Percentiles rank a stretch among this genome's conserved stretches.
Conservation (phyloP, 768 basidiomycete species). For the Sistotremastrum suecicum region DNA sequence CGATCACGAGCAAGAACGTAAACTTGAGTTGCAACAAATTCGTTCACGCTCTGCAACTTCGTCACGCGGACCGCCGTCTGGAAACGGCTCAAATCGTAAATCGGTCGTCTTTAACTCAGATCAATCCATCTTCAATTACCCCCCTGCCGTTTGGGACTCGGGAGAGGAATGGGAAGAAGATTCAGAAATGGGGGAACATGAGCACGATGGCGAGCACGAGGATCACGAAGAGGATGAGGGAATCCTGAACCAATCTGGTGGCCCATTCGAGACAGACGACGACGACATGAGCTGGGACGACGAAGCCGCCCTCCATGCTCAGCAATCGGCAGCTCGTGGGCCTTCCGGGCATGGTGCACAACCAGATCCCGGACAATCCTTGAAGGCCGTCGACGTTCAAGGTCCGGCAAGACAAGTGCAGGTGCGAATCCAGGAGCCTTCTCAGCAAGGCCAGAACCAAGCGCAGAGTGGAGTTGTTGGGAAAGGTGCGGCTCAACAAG, state of each 20-base stretch:
- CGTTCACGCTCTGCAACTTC: constrained; percentile 20
- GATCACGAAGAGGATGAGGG: constrained; percentile 46
- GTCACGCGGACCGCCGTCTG: constrained; percentile 13
- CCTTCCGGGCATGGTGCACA: neutral
- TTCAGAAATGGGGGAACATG: constrained; percentile 53
- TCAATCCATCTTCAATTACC: constrained; percentile 57
- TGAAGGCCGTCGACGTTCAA: too few relatives aligned
- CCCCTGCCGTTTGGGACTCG: constrained; percentile 73
- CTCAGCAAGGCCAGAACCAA: constrained; percentile 1
- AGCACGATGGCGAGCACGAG: constrained; percentile 55
- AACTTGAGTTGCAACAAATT: constrained; percentile 31
- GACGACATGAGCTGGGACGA: constrained; percentile 89
- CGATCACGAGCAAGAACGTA: constrained; percentile 10
- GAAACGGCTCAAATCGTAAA: constrained; percentile 15
- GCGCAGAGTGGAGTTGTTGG: neutral
- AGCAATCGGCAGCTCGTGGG: constrained; percentile 9
- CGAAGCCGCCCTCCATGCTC: constrained; percentile 33
- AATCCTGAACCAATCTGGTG: constrained; percentile 19
- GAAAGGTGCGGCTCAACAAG: neutral
- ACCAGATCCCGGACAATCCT: constrained; percentile 20
- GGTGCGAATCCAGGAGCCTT: constrained; percentile 7
- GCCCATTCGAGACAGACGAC: constrained; percentile 21
- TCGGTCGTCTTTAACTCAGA: constrained; percentile 62
- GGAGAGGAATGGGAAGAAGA: constrained; percentile 58
- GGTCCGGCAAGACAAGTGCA: neutral